Evolutionary conservation across 1,139 yeast genomes (phyloP), one percentile per base, ranked within the genome.

Genomic region (Blastobotrys illinoisensis): DNA sequence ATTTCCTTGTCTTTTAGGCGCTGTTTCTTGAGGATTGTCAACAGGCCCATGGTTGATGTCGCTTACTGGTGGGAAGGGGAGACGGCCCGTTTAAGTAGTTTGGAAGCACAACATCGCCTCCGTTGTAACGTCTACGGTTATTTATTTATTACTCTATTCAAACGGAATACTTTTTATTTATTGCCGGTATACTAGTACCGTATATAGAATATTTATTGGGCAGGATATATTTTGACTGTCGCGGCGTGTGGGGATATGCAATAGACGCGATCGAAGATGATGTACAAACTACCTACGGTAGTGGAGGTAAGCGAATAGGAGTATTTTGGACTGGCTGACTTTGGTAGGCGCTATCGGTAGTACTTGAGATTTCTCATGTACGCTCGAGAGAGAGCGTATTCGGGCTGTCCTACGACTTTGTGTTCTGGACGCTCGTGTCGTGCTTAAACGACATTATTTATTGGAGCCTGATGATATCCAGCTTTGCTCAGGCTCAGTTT

Each of bases 21-120:
- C 65, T 89, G 96, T 66, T 89, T 90, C 64, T 84, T 79, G 55
- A 93, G 86, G 47, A 89, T 86, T 0, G 91, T 81, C 23, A 91
- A 71, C 3, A 91, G 79, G 0, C 98, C 98, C 98, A 91, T 90
- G 40, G 14, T 32, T 4, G 7, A 32, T 32, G n/a, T 16, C 28
- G 44, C 43, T 24, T 45, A 50, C 46, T 20, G 23, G 9, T n/a
- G 24, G 24, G 46, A 19, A 20, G 46, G 26, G n/a, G 46, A 20
- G 3, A 20, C 46, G 24, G 46, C 14, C 21, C 18, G 24, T 44
- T 44, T 23, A 44, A 20, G 46, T 44, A 18, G 26, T 20, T 13
- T 44, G 26, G 46, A 23, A 2, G n/a, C 24, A 44, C 23, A 20
- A 20, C 46, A 18, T 20, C 14, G 26, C 46, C 46, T 5, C 23